Base-by-base conservation (phyloP, 495 filamentous ascomycete genomes). In the Hypomontagnella monticulosa region DNA sequence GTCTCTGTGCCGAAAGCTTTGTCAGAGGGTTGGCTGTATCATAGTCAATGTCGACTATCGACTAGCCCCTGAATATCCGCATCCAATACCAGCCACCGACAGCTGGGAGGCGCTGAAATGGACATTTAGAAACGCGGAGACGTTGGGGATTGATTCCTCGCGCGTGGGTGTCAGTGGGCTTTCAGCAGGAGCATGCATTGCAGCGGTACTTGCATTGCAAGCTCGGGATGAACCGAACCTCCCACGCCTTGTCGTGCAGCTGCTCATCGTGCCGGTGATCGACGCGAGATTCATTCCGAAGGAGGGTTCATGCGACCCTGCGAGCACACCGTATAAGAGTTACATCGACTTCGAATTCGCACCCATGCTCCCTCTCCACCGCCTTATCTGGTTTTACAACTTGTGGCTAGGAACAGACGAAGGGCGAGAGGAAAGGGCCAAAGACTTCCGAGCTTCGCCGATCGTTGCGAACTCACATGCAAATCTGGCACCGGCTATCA, bases 1-100 rank as follows among this genome's bases (percentile, higher is more conserved):
- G 42, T 80, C 83, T 32, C 89, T 88, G 80, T 81, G 84, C 9
- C 72, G 76, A 23, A 77, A 78, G 33, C 73, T 88, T 1, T 70
- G 85, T n/a, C 69, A 74, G 30, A 73, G 82, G 11, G 78, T 83
- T 15, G 78, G 78, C 8, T 87, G 85, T 32, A 51, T 81, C 19
- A 80, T 90, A 9, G 58, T 78, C 14, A 76, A 76, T 38, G 71
- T 79, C 5, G 78, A 74, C 46, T 79, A 79, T 57, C 65, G 78
- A n/a, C 61, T 77, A 7, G 71, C 78, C 5, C 78, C 75, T 0
- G 78, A 79, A 43, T 73, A 71, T 46, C 73, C 70, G 4, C 72
- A 75, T 44, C 78, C 78, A 20, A 60, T 69, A 9, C 58, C 75
- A 0, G 53, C 57, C 3, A 69, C 64, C 32, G 77, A 79, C 44